Conservation (phyloP, 2,329 filamentous ascomycete genomes). For the Alternaria brassicicola region DNA sequence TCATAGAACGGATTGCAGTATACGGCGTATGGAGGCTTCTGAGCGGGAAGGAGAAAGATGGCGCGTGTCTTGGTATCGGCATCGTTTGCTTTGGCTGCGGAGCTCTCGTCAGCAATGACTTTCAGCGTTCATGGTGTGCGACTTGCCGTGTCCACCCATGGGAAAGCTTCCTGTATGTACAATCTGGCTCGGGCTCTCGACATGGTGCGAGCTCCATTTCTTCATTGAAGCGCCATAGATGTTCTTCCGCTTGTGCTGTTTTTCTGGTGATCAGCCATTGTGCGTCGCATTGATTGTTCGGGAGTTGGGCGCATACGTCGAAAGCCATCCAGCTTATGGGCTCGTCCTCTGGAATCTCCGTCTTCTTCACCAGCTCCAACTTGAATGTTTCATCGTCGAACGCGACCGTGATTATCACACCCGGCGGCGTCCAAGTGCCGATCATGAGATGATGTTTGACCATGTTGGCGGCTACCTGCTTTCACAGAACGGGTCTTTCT, state of each 20-base stretch:
- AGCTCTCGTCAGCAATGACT: constrained; percentile 8
- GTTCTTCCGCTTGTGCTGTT: constrained; percentile 77
- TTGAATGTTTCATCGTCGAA: constrained; percentile 84
- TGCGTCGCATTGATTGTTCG: not conserved
- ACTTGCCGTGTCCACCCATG: constrained; percentile 76
- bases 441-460: constrained; percentile 93
- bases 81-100: constrained; percentile 68
- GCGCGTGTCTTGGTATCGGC: constrained; percentile 80
- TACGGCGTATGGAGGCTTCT: constrained; percentile 77
- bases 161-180: constrained; percentile 73
- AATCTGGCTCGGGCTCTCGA: constrained; percentile 77
- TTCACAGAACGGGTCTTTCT: not conserved
- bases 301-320: constrained; percentile 62
- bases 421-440: constrained; percentile 88
- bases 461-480: constrained; percentile 24
- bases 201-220: constrained; percentile 84
- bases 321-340: constrained; percentile 95
- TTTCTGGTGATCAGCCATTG: constrained; percentile 19
- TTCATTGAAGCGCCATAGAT: constrained; percentile 93
- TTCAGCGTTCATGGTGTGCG: too few species aligned
- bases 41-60: constrained; percentile 84
- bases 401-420: constrained; percentile 85
- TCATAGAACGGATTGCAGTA: constrained; percentile 93
- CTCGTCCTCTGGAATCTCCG: constrained; percentile 79
- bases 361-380: constrained; percentile 77